phyloP scores from a whole-genome alignment of 148 eudicot genomes.

The Vaccinium corymbosum region DNA sequence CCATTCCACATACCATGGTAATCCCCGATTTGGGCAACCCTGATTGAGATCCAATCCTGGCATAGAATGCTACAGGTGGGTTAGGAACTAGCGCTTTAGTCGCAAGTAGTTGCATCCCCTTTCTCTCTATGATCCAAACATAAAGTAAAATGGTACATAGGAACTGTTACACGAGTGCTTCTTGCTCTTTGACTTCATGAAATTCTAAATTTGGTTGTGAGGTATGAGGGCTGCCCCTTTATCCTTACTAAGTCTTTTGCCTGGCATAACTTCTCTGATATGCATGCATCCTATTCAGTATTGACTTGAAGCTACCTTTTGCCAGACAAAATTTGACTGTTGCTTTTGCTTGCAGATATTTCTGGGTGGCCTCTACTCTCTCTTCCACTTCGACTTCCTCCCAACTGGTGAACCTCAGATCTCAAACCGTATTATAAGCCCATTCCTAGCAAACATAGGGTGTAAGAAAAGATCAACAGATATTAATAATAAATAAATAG shows the following conservation, averaged over 20 bases:
- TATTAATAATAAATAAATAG: not conserved
- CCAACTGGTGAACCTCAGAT: slow-evolving; percentile 34
- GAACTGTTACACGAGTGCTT: not conserved
- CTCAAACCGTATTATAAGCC: not conserved
- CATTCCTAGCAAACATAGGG: not conserved
- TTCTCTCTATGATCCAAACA: not conserved
- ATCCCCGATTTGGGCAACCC: too few relatives aligned
- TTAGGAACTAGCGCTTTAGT: not conserved
- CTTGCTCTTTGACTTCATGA: not conserved
- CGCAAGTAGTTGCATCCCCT: not conserved
- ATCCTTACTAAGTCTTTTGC: not conserved
- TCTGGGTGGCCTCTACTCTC: slow-evolving; percentile 40
- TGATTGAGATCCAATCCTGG: not conserved
- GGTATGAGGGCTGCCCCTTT: not conserved
- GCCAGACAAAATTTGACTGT: not conserved
- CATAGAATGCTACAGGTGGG: not conserved
- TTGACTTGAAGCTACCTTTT: not conserved
- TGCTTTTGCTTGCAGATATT: slow-evolving; percentile 37
- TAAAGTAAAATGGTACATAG: not conserved
- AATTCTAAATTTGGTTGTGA: not conserved
- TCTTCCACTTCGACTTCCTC: slow-evolving; percentile 44
- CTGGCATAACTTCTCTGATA: not conserved
- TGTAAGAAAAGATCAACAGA: not conserved
- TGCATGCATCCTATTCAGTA: not conserved
- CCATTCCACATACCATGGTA: too few relatives aligned